phyloP scores from a whole-genome alignment of 306 rosid genomes.

The Citrullus amarus region DNA sequence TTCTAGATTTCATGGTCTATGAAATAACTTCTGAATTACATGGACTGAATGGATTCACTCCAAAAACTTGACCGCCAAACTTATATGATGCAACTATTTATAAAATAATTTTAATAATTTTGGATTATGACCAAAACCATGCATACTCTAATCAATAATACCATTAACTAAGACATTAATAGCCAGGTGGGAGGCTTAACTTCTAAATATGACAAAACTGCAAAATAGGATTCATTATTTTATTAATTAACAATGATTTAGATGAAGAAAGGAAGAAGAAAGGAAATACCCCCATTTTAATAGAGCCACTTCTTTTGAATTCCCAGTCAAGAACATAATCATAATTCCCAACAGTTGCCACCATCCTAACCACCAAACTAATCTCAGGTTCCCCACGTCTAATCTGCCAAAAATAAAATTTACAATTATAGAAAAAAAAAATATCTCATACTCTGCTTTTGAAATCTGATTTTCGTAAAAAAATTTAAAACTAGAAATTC shows the following conservation, averaged over 20 bases:
- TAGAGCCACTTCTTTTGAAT: conserved; percentile 53
- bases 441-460: too few species aligned
- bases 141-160: too few species aligned
- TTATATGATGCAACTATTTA: too few species aligned
- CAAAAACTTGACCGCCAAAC: neutral
- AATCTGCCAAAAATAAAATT: conserved; percentile 28
- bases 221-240: neutral
- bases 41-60: neutral
- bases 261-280: neutral
- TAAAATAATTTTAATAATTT: too few species aligned
- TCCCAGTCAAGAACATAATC: conserved; percentile 96
- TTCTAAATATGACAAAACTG: too few species aligned
- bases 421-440: too few species aligned
- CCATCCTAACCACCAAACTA: conserved; percentile 74
- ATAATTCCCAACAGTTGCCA: conserved; percentile 81
- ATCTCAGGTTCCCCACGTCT: conserved; percentile 54
- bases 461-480: too few species aligned
- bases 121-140: too few species aligned
- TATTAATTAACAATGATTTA: neutral
- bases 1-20: neutral
- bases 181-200: too few species aligned
- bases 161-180: neutral
- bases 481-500: too few species aligned
- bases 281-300: conserved; percentile 62
- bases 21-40: neutral